A percentile compares a stretch with the other conserved stretches of the same genome.
Conservation (phyloP, 2,329 filamentous ascomycete genomes). For the Penicillium sp. region DNA sequence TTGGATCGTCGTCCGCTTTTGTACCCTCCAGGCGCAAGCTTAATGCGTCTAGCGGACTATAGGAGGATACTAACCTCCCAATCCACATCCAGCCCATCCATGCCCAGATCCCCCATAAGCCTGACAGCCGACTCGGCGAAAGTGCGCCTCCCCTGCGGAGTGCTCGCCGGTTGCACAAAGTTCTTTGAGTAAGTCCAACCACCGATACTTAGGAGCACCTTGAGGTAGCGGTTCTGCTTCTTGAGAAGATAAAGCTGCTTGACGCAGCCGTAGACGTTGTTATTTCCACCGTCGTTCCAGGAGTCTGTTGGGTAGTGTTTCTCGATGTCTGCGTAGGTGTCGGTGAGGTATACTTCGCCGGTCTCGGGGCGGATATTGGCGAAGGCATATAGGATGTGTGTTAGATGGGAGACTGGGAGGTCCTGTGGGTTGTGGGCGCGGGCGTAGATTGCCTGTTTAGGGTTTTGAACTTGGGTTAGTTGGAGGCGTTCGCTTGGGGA, state of each 20-base stretch:
- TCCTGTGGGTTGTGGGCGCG: constrained; percentile 85
- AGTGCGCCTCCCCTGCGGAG: constrained; percentile 59
- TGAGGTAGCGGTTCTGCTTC: constrained; percentile 75
- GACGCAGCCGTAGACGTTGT: constrained; percentile 75
- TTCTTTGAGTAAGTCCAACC: constrained; percentile 80
- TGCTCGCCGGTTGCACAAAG: constrained; percentile 70
- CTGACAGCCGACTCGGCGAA: constrained; percentile 74
- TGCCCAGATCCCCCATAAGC: constrained; percentile 76
- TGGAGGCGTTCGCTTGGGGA: background rate
- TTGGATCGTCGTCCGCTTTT: background rate
- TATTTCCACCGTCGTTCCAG: constrained; percentile 65
- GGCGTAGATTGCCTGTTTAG: constrained; percentile 74
- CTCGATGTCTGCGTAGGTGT: constrained; percentile 70
- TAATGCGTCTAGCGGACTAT: too few species aligned
- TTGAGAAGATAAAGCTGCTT: constrained; percentile 80
- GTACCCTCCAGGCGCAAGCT: too few species aligned
- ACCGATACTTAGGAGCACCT: constrained; percentile 81
- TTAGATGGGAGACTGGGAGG: constrained; percentile 78
- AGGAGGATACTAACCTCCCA: constrained; percentile 38
- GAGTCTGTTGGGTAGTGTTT: constrained; percentile 73
- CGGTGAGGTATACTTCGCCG: constrained; percentile 78
- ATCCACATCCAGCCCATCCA: constrained; percentile 56
- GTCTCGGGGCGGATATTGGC: constrained; percentile 80
- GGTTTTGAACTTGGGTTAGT: background rate
- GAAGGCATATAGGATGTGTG: constrained; percentile 89